Evolutionary conservation across 2,329 filamentous ascomycete genomes (phyloP), one percentile per base, ranked within the genome.

Genomic region (Trichophyton verrucosum): DNA sequence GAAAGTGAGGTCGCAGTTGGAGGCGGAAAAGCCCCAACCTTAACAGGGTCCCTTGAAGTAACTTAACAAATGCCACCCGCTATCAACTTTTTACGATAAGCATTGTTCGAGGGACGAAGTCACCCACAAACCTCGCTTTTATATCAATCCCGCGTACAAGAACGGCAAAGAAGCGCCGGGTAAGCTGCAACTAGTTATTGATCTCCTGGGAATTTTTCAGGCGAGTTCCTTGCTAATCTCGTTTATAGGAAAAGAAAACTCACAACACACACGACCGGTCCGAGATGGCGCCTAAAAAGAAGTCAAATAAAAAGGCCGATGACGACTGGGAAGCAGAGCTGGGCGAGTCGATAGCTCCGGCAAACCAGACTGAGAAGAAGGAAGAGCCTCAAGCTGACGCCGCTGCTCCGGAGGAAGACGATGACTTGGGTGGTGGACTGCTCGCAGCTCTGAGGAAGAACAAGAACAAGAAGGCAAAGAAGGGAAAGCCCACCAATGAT

Each of bases 271-370:
- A 55, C 51, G 51, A 55, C 27, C 15, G 30, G 33, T 8, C 33
- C 51, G 15, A 27, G 64, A 97, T 96, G 92, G 79, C 91, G 71
- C 91, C 91, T 64, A 96, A 96, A 80, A 96, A 96, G 83, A 87
- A 86, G 73, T 88, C 86, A 77, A 95, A 92, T 81, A 86, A 85
- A 74, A 84, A 80, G 72, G 84, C 88, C 72, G 89, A 96, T 71
- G 90, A 96, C 71, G 90, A 96, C 80, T 96, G 92, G 92, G 94
- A 97, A 75, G 86, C 88, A 61, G 91, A 96, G 65, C 81, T 96
- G 60, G 91, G 91, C 70, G 92, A 96, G 78, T 79, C 81, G 63
- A 79, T 80, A 58, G 77, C 82, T 63, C 75, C 76, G 46, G 70
- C 72, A 46, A 51, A 61, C 56, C 57, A 44, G 42, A 17, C 40